Evolutionary conservation across 2,329 filamentous ascomycete species (phyloP).

Genomic region (Colletotrichum navitas): DNA sequence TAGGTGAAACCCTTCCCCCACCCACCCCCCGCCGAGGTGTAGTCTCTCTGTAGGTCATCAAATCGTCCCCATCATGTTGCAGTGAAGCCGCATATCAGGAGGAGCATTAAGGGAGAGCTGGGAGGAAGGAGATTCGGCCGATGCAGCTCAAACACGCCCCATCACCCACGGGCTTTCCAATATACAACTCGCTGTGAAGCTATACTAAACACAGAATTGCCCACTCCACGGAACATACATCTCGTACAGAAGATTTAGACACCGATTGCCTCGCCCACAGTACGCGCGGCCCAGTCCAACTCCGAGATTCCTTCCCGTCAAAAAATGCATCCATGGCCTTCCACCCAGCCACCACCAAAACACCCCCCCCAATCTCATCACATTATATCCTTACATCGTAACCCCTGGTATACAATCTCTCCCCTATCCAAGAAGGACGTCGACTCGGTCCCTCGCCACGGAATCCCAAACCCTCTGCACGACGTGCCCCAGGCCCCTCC

Average conservation of each 20-base stretch:
- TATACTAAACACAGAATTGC: background rate
- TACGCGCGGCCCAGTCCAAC: background rate
- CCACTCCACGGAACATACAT: background rate
- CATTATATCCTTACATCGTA: background rate
- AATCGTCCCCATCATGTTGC: background rate
- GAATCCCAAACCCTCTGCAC: conserved; percentile 56
- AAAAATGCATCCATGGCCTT: background rate
- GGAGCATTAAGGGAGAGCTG: too few relatives aligned
- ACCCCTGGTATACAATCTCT: background rate
- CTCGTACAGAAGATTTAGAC: conserved; percentile 3
- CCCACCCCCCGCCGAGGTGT: too few relatives aligned
- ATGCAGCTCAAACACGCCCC: background rate
- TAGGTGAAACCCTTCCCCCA: too few relatives aligned
- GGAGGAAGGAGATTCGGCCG: too few relatives aligned
- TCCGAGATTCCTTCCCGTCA: background rate
- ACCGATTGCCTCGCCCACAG: background rate
- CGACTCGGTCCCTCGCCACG: conserved; percentile 55
- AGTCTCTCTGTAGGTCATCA: background rate
- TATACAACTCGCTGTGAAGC: conserved; percentile 19
- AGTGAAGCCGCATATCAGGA: background rate
- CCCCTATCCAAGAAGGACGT: conserved; percentile 56
- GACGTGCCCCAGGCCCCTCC: conserved; percentile 59
- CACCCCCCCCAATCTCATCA: background rate
- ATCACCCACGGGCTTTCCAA: background rate
- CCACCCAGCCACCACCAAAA: background rate